Evolutionary conservation across 805 yeast genomes (phyloP), one percentile per base, ranked within the genome.

Genomic region (Jamesozyma lodderae): DNA sequence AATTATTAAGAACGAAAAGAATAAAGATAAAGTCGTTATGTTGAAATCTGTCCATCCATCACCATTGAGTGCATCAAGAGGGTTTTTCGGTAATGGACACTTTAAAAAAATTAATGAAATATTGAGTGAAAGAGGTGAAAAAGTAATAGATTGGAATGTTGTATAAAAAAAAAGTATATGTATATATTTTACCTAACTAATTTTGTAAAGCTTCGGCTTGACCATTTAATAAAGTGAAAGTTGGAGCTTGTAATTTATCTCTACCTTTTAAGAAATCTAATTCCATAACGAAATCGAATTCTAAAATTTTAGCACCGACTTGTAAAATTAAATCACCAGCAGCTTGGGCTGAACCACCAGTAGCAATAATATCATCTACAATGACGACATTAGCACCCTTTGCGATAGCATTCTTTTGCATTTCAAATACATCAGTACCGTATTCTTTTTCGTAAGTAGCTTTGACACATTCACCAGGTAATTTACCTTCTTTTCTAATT

Each of bases 291-390:
- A 92, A 92, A 47, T 81, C 67, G 62, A 77, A 92, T 64, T 87
- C 95, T 37, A 80, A 59, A 38, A 88, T 72, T 42, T 79, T 73
- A 44, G 80, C 95, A 40, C 79, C 77, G 44, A 79, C 70, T 60
- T 72, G 66, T 48, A 59, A 57, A 36, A 86, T 81, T 47, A 92
- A 72, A 55, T 85, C 81, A 42, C 95, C 96, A 30, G 97, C 97
- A 42, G 94, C 96, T 40, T 67, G 65, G 19, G 98, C 98, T 51
- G 94, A 81, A 28, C 99, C 99, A 45, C 97, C 97, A 27, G 98
- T 92, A 35, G 98, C 98, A 59, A 92, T 81, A 53, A 92, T 87
- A 57, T 92, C 99, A 63, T 92, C 99, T 27, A 92, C 94, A 47
- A 92, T 73, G 27, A 90, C 67, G 21, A 92, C 92, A 41, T 73